Evolutionary conservation across 176 grass and related monocot genomes (phyloP).

Genomic region (Eleusine indica): DNA sequence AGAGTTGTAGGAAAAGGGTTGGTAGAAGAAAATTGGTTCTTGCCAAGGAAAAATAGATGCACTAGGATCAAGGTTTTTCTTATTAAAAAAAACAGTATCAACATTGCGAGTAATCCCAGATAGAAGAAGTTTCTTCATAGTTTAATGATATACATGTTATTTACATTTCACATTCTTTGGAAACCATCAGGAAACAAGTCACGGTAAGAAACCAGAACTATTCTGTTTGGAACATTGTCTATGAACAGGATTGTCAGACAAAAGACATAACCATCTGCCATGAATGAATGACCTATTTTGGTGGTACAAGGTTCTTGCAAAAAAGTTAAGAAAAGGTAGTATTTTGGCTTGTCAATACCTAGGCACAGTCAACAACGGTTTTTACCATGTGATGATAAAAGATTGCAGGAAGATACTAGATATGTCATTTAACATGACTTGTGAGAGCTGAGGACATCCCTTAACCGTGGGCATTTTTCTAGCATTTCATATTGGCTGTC

Average conservation of each 20-base stretch:
- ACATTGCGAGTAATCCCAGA: background rate
- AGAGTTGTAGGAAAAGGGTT: background rate
- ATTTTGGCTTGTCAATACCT: background rate
- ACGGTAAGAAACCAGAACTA: background rate
- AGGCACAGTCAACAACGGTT: background rate
- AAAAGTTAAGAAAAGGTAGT: conserved; percentile 1
- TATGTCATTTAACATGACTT: conserved; percentile 29
- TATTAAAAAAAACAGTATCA: background rate
- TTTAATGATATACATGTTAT: background rate
- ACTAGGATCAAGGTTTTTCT: background rate
- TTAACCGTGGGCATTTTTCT: too few relatives aligned
- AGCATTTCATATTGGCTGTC: too few relatives aligned
- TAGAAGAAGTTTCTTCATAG: background rate
- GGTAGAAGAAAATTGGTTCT: background rate
- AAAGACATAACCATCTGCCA: background rate
- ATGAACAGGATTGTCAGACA: conserved; percentile 5
- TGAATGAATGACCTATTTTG: background rate
- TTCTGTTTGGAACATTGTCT: background rate
- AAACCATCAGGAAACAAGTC: conserved; percentile 27
- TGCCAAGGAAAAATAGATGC: background rate
- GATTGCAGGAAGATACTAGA: conserved; percentile 20
- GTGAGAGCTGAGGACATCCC: background rate
- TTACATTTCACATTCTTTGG: background rate
- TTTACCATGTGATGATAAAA: background rate
- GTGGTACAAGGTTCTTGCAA: background rate